Base-by-base conservation (phyloP, 139 green algal genomes). In the Yamagishiella unicocca region DNA sequence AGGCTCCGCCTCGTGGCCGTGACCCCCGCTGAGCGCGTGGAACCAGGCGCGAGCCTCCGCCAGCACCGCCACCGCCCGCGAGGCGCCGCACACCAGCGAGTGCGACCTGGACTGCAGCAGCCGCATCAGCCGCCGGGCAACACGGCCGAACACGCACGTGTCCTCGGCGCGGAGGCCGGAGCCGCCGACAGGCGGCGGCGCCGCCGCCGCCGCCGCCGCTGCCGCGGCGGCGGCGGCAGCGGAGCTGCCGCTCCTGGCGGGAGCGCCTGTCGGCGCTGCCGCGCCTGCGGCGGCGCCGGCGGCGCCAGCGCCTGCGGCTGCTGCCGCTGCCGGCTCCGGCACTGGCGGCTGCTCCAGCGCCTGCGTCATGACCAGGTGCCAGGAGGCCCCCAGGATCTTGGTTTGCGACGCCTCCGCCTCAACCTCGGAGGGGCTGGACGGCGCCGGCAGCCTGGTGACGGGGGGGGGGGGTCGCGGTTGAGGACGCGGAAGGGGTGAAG, bases 341-440 rank as follows among this genome's bases (percentile, higher is more conserved):
- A 67, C 50, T 19, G 82, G 82, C 25, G 82, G 67, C 67, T 35
- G 35, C 79, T 67, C 83, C 84, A 61, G 76, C 8, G 92, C 89
- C 76, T 92, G 89, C 10, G 89, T 43, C 35, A 93, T 87, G 42
- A 96, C 83, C 70, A 97, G 84, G 37, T 93, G 84, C 95, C 95
- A 97, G n/a, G 92, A 94, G 42, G 85, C 89, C 25, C 76, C 89
- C 21, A 76, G 68, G 66, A 84, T 68, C 35, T 80, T 84, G 43
- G 78, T 37, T 35, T 75, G 54, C 5, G 46, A 6, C 9, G 71
- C 2, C 22, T 87, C 70, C 21, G 61, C 79, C 31, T 78, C 53
- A n/a, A 78, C 43, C 64, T 86, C 80, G 4, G 31, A 62, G 21
- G 80, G 80, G 21, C 35, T 33, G 80, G 80, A 31, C 35, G 64